Evolutionary conservation across 1,284 basidiomycete genomes (phyloP), one percentile per base, ranked within the genome.

Genomic region (Cutaneotrichosporon dermatis): DNA sequence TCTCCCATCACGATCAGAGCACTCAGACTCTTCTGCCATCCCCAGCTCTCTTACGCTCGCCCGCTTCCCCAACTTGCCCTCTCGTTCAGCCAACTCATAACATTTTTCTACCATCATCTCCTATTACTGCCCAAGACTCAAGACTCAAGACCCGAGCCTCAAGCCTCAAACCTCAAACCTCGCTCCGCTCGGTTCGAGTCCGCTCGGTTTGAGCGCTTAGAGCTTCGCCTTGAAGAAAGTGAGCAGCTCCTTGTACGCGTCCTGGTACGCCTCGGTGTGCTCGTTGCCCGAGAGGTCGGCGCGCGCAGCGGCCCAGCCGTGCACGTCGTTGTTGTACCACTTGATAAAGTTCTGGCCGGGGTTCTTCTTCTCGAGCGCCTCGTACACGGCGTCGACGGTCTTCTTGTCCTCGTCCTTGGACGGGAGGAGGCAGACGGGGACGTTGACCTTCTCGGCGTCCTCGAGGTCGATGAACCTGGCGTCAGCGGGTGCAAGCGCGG

Each of bases 231-330:
- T 67, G 61, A 72, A 62, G 64, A 70, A 72, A 39, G 55, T 64
- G 61, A 61, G 57, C 42, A 68, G 51, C 44, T 63, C 35, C 34
- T 64, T 44, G 60, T 70, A 72, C 4, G 65, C 70, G 49, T 69
- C 65, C 43, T 55, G 53, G 59, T 59, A 71, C 3, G 62, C 65
- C 41, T 67, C 65, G 16, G 63, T 66, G 35, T 61, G 43, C 45
- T 52, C 48, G 57, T 65, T 68, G 50, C 66, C 67, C 34, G 59
- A 60, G 53, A 69, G 65, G 55, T 76, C 69, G 35, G 71, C 79
- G 53, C 80, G 76, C 40, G 79, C 77, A 5, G 75, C 77, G n/a
- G 74, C 73, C 63, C 68, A 80, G 52, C 80, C 79, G 69, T 81
- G 80, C 51, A 70, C 66, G 55, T 64, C 58, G 51, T 76, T 68